A percentile compares a stretch with the other conserved stretches of the same genome.
Evolutionary conservation across 768 basidiomycete genomes (phyloP).

Genomic region (Psilocybe azurescens): DNA sequence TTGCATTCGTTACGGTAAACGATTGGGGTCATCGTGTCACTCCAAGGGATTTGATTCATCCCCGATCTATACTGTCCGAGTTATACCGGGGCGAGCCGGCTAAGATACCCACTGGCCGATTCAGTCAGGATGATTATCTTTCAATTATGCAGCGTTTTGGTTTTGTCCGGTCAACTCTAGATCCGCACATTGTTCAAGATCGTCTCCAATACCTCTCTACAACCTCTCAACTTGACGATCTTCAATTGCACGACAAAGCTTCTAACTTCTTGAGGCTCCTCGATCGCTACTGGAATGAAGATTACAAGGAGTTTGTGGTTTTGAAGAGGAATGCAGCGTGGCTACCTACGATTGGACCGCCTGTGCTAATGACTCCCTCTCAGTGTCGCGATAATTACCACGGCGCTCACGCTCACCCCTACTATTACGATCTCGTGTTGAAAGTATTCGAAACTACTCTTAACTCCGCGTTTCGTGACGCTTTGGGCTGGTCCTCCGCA

Average conservation of each 20-base stretch:
- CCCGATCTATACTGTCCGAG: constrained; percentile 28
- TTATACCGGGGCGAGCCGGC: constrained; percentile 28
- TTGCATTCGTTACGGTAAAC: constrained; percentile 35
- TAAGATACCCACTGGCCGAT: constrained; percentile 23
- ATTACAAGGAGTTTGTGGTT: background rate
- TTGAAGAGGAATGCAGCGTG: constrained; percentile 1
- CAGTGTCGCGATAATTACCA: constrained; percentile 28
- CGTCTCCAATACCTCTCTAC: constrained; percentile 35
- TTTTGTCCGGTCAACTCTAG: constrained; percentile 34
- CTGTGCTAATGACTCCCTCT: constrained; percentile 26
- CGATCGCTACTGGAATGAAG: constrained; percentile 15
- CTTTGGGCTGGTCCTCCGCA: constrained; percentile 44
- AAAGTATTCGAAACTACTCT: constrained; percentile 27
- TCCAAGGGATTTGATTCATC: constrained; percentile 35
- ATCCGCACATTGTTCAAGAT: constrained; percentile 35
- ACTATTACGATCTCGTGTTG: constrained; percentile 44
- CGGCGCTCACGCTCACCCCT: constrained; percentile 7
- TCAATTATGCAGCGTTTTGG: constrained; percentile 21
- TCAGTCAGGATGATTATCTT: background rate
- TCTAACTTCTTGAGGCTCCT: constrained; percentile 10
- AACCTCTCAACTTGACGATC: background rate
- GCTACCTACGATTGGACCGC: constrained; percentile 32
- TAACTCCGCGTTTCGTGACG: constrained; percentile 29
- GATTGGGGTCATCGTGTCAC: constrained; percentile 15
- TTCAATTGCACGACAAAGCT: constrained; percentile 14